Base-by-base conservation (phyloP, 148 eudicot genomes). In the Rhododendron henanense region DNA sequence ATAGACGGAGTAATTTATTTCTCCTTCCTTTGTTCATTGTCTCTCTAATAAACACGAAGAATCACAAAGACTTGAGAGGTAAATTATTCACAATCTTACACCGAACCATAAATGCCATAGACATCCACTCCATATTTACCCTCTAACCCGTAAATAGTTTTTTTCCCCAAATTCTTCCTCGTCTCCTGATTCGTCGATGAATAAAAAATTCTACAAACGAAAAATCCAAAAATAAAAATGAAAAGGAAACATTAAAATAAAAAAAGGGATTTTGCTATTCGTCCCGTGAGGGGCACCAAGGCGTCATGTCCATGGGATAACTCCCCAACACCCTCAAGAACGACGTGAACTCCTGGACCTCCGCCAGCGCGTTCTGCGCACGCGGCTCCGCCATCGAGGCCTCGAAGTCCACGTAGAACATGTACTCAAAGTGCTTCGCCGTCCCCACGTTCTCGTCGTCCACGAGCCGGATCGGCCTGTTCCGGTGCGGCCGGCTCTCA, bases 261-360 rank as follows among this genome's bases (percentile, higher is more conserved):
- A 39, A 41, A 10, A 79, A 31, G 15, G 14, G 13, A 5, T 9
- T 35, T 48, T 9, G 50, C 18, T 88, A 88, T 39, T 88, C 89
- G 82, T 59, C 90, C 85, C 87, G 35, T 1, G 94, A 91, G 11
- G 93, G 96, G 35, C 89, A 88, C 98, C 98, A 97, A 10, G 99
- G 98, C 10, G 98, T 88, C 98, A 97, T 95, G 48, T 97, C 99
- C 98, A 95, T 97, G 14, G 99, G 99, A 83, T 97, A 97, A 78
- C 99, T 97, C 1, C 99, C 99, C 90, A 97, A 80, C 75, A 97
- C 99, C 92, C 98, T 89, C 88, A 97, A 84, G 86, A 95, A 97
- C 14, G 98, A 92, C 0, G 99, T 97, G 90, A 95, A 97, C 86
- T 97, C 99, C 81, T 97, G 99, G 19, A 97, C 99, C 87, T 97